A percentile compares a stretch with the other conserved stretches of the same genome.
These are phyloP conservation scores for Coemansia sp. DNA, from an alignment of 192 early-diverging fungal species.

Conservation along the genomic window DNA sequence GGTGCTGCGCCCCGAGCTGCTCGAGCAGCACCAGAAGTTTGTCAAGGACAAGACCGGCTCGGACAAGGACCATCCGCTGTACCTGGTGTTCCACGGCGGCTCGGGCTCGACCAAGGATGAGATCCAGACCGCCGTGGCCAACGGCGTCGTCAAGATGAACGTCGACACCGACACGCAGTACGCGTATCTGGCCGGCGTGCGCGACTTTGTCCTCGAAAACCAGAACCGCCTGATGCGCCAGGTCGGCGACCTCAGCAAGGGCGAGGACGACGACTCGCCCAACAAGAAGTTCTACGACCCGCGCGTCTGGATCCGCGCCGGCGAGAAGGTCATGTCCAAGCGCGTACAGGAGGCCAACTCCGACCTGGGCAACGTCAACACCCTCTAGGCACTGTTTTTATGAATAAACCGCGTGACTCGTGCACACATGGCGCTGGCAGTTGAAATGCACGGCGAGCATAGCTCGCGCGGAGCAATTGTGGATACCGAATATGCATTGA, in stretches of 20 bases:
- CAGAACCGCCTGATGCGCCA: conserved; percentile 86
- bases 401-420: too few relatives aligned
- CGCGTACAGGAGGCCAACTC: conserved; percentile 77
- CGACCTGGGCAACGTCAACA: conserved; percentile 70
- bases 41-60: conserved; percentile 66
- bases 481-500: too few relatives aligned
- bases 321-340: conserved; percentile 81
- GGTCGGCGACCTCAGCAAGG: conserved; percentile 91
- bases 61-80: conserved; percentile 66
- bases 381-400: too few relatives aligned
- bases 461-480: too few relatives aligned
- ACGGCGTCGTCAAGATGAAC: conserved; percentile 99
- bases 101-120: conserved; percentile 79
- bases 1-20: conserved; percentile 85
- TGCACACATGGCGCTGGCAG: too few relatives aligned
- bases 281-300: conserved; percentile 99
- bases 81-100: conserved; percentile 98
- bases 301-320: conserved; percentile 85
- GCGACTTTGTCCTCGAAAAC: conserved; percentile 82
- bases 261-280: conserved; percentile 75
- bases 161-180: conserved; percentile 98
- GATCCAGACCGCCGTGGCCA: conserved; percentile 72
- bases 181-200: conserved; percentile 88
- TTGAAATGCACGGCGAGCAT: too few relatives aligned
- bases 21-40: conserved; percentile 84